Evolutionary conservation across 1,284 basidiomycete species (phyloP), one percentile per base, ranked within the genome.

Genomic region (Exsudoporus floridanus): DNA sequence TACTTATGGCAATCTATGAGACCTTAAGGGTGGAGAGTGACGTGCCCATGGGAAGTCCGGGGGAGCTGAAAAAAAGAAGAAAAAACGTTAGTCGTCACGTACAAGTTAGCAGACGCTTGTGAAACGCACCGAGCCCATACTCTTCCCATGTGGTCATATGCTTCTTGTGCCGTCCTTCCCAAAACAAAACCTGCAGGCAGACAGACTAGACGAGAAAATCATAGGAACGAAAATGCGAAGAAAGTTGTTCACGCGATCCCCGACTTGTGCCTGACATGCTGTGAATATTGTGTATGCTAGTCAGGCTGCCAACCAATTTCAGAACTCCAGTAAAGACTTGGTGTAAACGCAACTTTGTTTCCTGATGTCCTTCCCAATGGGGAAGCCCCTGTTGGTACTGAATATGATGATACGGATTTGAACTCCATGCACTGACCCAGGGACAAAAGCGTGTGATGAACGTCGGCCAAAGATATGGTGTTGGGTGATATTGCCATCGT

Each of bases 311-410:
- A 31, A 16, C 6, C 13, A 34, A 21, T 43, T 43, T 35, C 18
- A 33, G 13, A 14, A 12, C 4, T 40, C 4, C 18, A 39, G 54
- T 44, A 56, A 55, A 23, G 19, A 25, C 27, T 13, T 9, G n/a
- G 48, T 23, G 35, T 52, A 42, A 43, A 25, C 36, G 30, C 40
- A 55, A 52, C 54, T 13, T 53, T 43, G 30, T 52, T 56, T 38
- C 28, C 5, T 14, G 28, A 7, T 8, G 16, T 9, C 9, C 3
- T 19, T 48, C 40, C 52, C 13, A 9, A 33, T 18, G 6, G 3
- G 37, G 52, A 55, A 34, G 34, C 18, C 18, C 34, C 23, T 27
- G 14, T n/a, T 16, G 9, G n/a, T 18, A 27, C 10, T 23, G 28
- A 16, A 21, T 35, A 12, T 2, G 5, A 12, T 25, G n/a, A n/a